These are phyloP conservation scores for Epichloe aotearoae DNA, from an alignment of 2,329 filamentous ascomycete species.

Conservation along the genomic window DNA sequence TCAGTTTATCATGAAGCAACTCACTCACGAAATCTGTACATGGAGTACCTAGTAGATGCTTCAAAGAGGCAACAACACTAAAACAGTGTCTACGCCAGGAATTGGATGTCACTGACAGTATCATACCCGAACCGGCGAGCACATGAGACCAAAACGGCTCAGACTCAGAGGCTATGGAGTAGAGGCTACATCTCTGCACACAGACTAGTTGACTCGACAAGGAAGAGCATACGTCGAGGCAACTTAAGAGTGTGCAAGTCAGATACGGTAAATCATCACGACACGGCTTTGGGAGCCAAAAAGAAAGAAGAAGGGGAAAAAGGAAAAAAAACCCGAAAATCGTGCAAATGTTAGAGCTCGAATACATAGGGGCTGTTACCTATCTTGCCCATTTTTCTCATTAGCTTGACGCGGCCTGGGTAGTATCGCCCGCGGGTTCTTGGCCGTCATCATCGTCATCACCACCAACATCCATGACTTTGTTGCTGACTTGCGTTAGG, in stretches of 20 bases:
- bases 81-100: constrained; percentile 14
- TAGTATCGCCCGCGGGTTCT: constrained; percentile 6
- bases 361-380: neutral
- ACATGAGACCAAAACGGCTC: constrained; percentile 38
- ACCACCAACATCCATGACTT: constrained; percentile 67
- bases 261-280: constrained; percentile 2
- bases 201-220: constrained; percentile 93
- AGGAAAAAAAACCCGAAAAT: neutral
- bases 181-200: constrained; percentile 67
- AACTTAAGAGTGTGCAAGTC: constrained; percentile 91
- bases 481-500: constrained; percentile 66
- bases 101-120: constrained; percentile 16
- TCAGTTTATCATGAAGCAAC: constrained; percentile 14
- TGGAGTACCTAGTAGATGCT: constrained; percentile 24
- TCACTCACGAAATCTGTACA: constrained; percentile 17
- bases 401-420: neutral
- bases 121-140: constrained; percentile 16
- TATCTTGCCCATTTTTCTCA: neutral
- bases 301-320: neutral
- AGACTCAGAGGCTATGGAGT: constrained; percentile 24
- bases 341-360: neutral
- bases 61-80: constrained; percentile 15
- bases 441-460: constrained; percentile 36
- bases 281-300: neutral
- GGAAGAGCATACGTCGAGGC: constrained; percentile 58